Conservation (phyloP, 108 stramenopile species). For the Phaeodactylum tricornutum region DNA sequence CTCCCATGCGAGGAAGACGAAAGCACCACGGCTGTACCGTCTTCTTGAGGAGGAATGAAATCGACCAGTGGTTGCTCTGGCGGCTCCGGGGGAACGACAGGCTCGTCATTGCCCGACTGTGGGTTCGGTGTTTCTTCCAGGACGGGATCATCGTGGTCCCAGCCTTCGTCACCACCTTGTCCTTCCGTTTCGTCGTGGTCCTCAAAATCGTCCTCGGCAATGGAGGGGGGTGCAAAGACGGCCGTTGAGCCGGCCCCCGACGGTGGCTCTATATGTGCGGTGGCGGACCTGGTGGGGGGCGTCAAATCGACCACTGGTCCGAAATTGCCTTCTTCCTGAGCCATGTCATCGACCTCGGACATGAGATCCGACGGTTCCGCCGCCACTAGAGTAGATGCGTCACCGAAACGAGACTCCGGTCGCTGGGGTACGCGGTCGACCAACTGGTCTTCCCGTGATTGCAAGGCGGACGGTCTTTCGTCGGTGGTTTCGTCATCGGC, state of each 20-base stretch:
- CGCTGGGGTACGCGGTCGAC: slow-evolving; percentile 38
- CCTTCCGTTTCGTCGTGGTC: slow-evolving; percentile 16
- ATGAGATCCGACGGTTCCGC: slow-evolving; percentile 36
- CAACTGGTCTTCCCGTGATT: slow-evolving; percentile 20
- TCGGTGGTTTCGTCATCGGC: slow-evolving; percentile 23
- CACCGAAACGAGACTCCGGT: slow-evolving; percentile 16
- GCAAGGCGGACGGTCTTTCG: slow-evolving; percentile 14
- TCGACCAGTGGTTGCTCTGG: slow-evolving; percentile 11
- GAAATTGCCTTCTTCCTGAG: slow-evolving; percentile 28
- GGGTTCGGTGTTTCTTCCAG: slow-evolving; percentile 31
- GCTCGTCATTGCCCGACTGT: slow-evolving; percentile 30
- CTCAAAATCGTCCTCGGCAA: slow-evolving; percentile 28
- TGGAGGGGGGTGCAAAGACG: slow-evolving; percentile 21
- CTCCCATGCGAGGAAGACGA: no score
- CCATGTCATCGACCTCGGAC: slow-evolving; percentile 33
- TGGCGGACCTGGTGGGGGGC: slow-evolving; percentile 8
- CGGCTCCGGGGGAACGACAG: neutral
- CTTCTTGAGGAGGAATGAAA: slow-evolving; percentile 2
- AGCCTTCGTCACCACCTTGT: slow-evolving; percentile 18
- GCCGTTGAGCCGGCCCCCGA: slow-evolving; percentile 32
- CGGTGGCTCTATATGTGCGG: neutral
- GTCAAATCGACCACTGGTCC: slow-evolving; percentile 38
- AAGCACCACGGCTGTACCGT: neutral
- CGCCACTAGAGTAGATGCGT: slow-evolving; percentile 32
- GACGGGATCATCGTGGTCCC: slow-evolving; percentile 16